These are phyloP conservation scores for Periconia macrospinosa DNA, from an alignment of 2,329 filamentous ascomycete genomes.

Conservation along the genomic window DNA sequence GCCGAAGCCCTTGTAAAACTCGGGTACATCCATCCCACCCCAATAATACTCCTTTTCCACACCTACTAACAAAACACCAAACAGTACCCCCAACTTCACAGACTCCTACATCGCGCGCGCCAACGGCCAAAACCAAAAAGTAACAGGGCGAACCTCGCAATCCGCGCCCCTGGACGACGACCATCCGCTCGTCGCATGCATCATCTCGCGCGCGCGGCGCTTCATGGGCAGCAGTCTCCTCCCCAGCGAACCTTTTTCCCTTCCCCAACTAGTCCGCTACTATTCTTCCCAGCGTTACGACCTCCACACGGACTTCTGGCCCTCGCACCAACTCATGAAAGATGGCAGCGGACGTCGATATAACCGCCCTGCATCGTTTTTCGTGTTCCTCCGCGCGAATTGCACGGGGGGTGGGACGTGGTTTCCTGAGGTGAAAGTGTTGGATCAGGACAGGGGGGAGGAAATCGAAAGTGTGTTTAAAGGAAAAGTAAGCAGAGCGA, in stretches of 20 bases:
- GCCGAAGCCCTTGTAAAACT: slow-evolving; percentile 21
- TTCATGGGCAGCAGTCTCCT: slow-evolving; percentile 28
- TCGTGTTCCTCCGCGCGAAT: slow-evolving; percentile 27
- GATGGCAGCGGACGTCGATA: slow-evolving; percentile 15
- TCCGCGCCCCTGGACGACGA: slow-evolving; percentile 21
- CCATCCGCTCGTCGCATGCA: slow-evolving; percentile 24
- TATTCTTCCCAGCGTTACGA: slow-evolving; percentile 23
- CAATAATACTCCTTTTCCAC: background rate
- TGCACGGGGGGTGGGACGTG: slow-evolving; percentile 27
- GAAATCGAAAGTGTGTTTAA: slow-evolving; percentile 10
- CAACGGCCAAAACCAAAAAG: slow-evolving; percentile 15
- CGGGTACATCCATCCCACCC: slow-evolving; percentile 11
- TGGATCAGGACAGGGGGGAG: slow-evolving; percentile 1
- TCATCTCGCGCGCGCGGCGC: slow-evolving; percentile 22
- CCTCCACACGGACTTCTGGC: slow-evolving; percentile 30
- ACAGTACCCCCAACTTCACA: slow-evolving; percentile 20
- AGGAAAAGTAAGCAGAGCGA: slow-evolving; percentile 19
- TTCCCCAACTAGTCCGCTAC: slow-evolving; percentile 30
- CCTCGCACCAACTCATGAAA: slow-evolving; percentile 20
- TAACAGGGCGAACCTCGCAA: slow-evolving; percentile 24
- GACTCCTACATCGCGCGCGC: slow-evolving; percentile 24
- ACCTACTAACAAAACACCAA: background rate
- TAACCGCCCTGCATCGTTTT: slow-evolving; percentile 28
- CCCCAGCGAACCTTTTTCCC: slow-evolving; percentile 23
- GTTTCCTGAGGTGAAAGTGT: slow-evolving; percentile 21